Conservation (phyloP, 2,329 filamentous ascomycete genomes). For the Gaeumannomyces tritici region DNA sequence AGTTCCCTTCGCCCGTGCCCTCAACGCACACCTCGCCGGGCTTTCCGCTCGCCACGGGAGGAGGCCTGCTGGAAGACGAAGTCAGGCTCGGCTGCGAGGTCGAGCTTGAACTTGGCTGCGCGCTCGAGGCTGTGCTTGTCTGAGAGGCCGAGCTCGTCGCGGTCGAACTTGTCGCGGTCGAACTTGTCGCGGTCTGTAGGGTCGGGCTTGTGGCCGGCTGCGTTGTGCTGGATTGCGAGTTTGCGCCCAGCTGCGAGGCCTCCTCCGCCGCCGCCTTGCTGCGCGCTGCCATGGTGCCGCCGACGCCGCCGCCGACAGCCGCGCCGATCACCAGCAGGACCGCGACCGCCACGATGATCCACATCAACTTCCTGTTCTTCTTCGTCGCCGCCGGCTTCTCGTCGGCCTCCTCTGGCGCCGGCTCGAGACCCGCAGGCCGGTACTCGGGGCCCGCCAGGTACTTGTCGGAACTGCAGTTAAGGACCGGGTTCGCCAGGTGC, state of each 20-base stretch:
- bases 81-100: background rate
- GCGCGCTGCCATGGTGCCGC: background rate
- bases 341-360: background rate
- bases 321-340: background rate
- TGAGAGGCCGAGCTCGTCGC: too few relatives aligned
- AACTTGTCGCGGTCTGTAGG: background rate
- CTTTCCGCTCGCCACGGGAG: too few relatives aligned
- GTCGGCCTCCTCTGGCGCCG: background rate
- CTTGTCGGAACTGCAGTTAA: background rate
- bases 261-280: background rate
- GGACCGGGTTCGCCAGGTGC: background rate
- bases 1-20: constrained; percentile 9
- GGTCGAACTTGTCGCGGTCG: too few relatives aligned
- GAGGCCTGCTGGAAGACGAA: background rate
- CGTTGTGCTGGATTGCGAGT: too few relatives aligned
- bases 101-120: background rate
- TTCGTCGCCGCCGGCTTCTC: background rate
- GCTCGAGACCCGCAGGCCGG: background rate
- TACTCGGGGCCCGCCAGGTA: background rate
- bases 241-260: background rate
- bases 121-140: background rate
- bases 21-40: constrained; percentile 7
- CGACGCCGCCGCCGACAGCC: background rate
- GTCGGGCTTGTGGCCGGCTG: too few relatives aligned
- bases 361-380: background rate